A percentile compares a stretch with the other conserved stretches of the same genome.
These are phyloP conservation scores for Podila epicladia DNA, from an alignment of 192 early-diverging fungal species.

Conservation along the genomic window DNA sequence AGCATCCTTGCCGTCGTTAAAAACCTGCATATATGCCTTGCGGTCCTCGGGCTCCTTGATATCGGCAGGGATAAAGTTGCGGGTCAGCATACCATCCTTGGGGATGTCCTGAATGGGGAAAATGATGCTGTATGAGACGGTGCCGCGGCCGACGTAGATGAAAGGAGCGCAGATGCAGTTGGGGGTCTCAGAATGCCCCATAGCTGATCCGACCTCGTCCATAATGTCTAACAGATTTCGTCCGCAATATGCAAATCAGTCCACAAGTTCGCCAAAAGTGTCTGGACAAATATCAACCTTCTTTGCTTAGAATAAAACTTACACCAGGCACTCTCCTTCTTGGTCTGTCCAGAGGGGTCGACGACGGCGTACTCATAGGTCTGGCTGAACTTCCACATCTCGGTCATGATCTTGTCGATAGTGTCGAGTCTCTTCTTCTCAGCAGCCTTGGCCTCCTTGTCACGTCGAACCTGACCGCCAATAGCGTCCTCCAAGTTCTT, in stretches of 20 bases:
- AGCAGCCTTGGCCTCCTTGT: constrained; percentile 48
- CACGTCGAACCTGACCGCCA: constrained; percentile 54
- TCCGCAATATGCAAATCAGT: background rate
- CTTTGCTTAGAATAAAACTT: constrained; percentile 6
- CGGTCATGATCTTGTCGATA: constrained; percentile 39
- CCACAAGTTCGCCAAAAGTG: background rate
- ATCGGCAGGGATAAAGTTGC: constrained; percentile 69
- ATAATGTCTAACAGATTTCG: constrained; percentile 30
- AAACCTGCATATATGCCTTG: constrained; percentile 65
- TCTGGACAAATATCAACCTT: background rate
- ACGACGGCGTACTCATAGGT: constrained; percentile 63
- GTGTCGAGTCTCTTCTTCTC: constrained; percentile 41
- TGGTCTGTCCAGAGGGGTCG: constrained; percentile 54
- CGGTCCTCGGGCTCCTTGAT: constrained; percentile 57
- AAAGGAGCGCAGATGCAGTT: constrained; percentile 72
- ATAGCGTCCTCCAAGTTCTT: constrained; percentile 53
- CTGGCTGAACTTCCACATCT: constrained; percentile 63
- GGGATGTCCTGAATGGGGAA: constrained; percentile 67
- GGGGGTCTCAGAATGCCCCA: constrained; percentile 67
- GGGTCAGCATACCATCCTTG: constrained; percentile 59
- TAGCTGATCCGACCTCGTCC: constrained; percentile 73
- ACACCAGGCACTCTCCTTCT: constrained; percentile 61
- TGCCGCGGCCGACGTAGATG: constrained; percentile 63
- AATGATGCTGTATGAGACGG: constrained; percentile 70
- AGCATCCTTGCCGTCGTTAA: constrained; percentile 37